Conservation (phyloP, 257 asterid species). For the Gynochthodes officinalis region DNA sequence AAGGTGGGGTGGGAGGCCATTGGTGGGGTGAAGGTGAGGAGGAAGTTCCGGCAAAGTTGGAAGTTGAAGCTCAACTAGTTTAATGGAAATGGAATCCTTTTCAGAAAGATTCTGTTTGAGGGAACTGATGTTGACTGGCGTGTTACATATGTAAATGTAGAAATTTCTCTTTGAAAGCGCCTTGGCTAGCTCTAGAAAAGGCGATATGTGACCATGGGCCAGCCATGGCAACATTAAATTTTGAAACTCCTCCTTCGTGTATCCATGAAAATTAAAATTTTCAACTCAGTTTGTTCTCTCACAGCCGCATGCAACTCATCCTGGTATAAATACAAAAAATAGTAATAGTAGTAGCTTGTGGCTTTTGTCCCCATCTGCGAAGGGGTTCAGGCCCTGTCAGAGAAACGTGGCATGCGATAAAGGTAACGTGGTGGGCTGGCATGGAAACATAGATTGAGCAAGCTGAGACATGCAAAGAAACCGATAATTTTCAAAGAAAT, state of each 20-base stretch:
- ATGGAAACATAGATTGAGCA: neutral
- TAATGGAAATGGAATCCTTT: conserved; percentile 38
- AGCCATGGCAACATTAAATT: conserved; percentile 74
- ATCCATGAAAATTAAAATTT: conserved; percentile 32
- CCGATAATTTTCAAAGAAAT: too few relatives aligned
- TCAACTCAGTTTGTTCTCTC: neutral
- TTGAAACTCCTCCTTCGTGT: conserved; percentile 39
- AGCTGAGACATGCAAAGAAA: conserved; percentile 9
- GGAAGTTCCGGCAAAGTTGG: conserved; percentile 49
- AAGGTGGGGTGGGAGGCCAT: conserved; percentile 63
- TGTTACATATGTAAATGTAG: conserved; percentile 45
- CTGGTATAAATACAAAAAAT: too few relatives aligned
- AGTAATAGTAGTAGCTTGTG: too few relatives aligned
- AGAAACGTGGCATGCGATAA: conserved; percentile 6
- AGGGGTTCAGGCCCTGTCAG: too few relatives aligned
- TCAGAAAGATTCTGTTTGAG: conserved; percentile 30
- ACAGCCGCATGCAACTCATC: too few relatives aligned
- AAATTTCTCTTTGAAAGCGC: conserved; percentile 46
- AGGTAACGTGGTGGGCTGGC: conserved; percentile 9
- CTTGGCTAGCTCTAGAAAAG: conserved; percentile 61
- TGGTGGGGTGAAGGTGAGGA: conserved; percentile 58
- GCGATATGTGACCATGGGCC: conserved; percentile 64
- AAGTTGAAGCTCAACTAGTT: conserved; percentile 50
- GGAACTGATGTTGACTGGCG: conserved; percentile 41
- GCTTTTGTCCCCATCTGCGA: too few relatives aligned